A percentile compares a stretch with the other conserved stretches of the same genome.
Conservation (phyloP, 2,329 filamentous ascomycete species). For the Zasmidium cellare region DNA sequence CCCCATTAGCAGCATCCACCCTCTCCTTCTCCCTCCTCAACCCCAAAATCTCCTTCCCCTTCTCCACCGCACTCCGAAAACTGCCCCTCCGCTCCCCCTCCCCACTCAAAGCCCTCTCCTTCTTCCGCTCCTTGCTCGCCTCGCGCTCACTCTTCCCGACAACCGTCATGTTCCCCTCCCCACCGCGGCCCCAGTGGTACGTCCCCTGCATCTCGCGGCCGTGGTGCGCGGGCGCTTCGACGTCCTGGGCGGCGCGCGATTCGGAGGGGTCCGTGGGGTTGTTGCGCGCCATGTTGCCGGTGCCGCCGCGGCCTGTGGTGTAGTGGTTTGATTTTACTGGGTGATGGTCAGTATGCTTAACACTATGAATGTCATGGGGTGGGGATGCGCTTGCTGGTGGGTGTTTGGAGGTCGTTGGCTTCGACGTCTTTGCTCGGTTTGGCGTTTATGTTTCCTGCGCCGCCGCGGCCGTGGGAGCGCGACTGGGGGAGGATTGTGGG, state of each 20-base stretch:
- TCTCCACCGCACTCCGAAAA: constrained; percentile 50
- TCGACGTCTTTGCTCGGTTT: constrained; percentile 37
- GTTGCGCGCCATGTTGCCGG: constrained; percentile 82
- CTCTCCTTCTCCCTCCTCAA: constrained; percentile 39
- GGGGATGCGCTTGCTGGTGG: not conserved
- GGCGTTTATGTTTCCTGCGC: constrained; percentile 60
- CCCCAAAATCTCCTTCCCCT: constrained; percentile 54
- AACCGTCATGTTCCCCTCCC: constrained; percentile 65
- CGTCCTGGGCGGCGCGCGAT: constrained; percentile 80
- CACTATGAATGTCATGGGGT: too few species aligned
- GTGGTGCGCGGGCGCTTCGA: constrained; percentile 55
- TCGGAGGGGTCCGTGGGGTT: constrained; percentile 61
- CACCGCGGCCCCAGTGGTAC: constrained; percentile 71
- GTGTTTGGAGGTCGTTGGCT: constrained; percentile 60
- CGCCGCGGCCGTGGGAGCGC: constrained; percentile 66
- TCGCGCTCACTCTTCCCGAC: constrained; percentile 49
- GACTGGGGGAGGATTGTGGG: not conserved
- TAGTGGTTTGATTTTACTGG: constrained; percentile 77
- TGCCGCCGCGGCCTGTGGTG: constrained; percentile 86
- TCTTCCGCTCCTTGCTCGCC: constrained; percentile 28
- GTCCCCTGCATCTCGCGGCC: constrained; percentile 60
- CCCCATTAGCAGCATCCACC: too few species aligned
- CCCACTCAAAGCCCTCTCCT: constrained; percentile 9
- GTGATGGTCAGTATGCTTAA: constrained; percentile 52
- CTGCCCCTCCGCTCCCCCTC: constrained; percentile 22